These are phyloP conservation scores for Phytophthora fragariae DNA, from an alignment of 352 stramenopile genomes.

Conservation along the genomic window DNA sequence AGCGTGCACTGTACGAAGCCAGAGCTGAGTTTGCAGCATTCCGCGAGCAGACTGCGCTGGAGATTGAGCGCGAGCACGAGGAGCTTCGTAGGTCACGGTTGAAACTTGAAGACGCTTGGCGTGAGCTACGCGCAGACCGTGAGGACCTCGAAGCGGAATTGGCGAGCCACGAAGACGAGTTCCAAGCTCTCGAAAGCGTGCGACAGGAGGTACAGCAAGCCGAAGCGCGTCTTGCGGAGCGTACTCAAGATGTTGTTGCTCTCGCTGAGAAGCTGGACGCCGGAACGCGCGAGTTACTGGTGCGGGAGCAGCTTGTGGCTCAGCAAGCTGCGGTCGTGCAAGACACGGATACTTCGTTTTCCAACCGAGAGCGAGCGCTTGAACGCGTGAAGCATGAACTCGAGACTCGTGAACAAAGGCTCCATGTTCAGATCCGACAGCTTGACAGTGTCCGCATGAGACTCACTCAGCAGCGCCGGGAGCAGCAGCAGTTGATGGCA, in stretches of 20 bases:
- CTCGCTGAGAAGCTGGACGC: constrained; percentile 36
- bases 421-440: constrained; percentile 66
- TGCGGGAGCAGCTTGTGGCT: constrained; percentile 40
- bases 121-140: constrained; percentile 47
- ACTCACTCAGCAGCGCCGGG: constrained; percentile 55
- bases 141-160: constrained; percentile 53
- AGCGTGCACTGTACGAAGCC: constrained; percentile 58
- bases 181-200: constrained; percentile 45
- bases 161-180: constrained; percentile 56
- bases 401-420: constrained; percentile 53
- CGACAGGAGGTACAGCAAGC: constrained; percentile 43
- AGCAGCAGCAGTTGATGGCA: constrained; percentile 45
- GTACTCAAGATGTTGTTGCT: constrained; percentile 35
- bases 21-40: constrained; percentile 59
- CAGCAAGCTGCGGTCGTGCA: constrained; percentile 30
- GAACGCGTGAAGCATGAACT: constrained; percentile 51
- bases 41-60: constrained; percentile 50
- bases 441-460: constrained; percentile 53
- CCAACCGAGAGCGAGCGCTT: constrained; percentile 36
- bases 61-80: constrained; percentile 45
- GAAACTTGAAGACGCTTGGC: constrained; percentile 44
- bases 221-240: constrained; percentile 49
- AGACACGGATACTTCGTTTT: constrained; percentile 30
- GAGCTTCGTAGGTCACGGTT: constrained; percentile 42
- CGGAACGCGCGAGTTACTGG: constrained; percentile 30